Conservation (phyloP, 1,139 yeast genomes). For the Kodamaea suecica region DNA sequence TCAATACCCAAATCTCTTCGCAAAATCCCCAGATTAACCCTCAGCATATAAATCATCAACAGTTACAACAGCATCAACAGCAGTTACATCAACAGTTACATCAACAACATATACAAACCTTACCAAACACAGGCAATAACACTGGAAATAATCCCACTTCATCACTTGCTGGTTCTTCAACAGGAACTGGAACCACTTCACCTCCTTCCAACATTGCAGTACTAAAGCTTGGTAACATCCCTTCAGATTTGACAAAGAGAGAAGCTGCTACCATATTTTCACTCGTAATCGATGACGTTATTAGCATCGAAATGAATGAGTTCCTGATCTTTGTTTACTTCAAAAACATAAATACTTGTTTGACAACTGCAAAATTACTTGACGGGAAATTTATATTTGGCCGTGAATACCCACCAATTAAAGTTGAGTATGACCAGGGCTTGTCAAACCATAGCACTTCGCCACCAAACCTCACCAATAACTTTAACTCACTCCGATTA, state of each 20-base stretch:
- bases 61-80: conserved; percentile 13
- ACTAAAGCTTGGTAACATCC: conserved; percentile 58
- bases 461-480: conserved; percentile 12
- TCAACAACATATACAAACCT: conserved; percentile 6
- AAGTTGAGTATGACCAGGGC: conserved; percentile 44
- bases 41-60: conserved; percentile 6
- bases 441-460: conserved; percentile 17
- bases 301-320: conserved; percentile 54
- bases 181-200: conserved; percentile 9
- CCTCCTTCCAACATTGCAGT: conserved; percentile 13
- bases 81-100: conserved; percentile 11
- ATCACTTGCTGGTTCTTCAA: not conserved
- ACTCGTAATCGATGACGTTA: conserved; percentile 69
- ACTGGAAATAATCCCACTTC: conserved; percentile 9
- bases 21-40: not conserved
- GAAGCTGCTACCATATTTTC: conserved; percentile 80
- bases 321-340: conserved; percentile 60
- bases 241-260: conserved; percentile 67
- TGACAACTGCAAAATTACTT: conserved; percentile 66
- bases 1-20: not conserved
- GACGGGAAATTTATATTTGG: conserved; percentile 69
- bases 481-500: conserved; percentile 29
- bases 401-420: conserved; percentile 49
- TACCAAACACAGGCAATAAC: conserved; percentile 4
- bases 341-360: conserved; percentile 60